phyloP scores from a whole-genome alignment of 345 rosid species.

The Eucalyptus camaldulensis region DNA sequence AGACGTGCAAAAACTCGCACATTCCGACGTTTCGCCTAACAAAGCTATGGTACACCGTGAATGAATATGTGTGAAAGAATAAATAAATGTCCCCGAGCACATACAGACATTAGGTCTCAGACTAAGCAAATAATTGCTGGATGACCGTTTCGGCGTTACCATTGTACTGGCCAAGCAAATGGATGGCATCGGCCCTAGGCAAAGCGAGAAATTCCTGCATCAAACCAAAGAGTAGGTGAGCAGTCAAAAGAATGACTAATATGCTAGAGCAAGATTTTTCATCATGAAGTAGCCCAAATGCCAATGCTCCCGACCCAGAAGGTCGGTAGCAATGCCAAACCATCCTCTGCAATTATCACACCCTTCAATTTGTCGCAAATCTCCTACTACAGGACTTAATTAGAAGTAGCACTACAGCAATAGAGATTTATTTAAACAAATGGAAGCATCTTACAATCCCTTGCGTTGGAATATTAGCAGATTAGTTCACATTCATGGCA shows the following conservation, averaged over 20 bases:
- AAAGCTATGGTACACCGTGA: not conserved
- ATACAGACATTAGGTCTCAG: not conserved
- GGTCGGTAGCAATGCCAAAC: not conserved
- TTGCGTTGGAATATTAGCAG: not conserved
- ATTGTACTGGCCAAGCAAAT: slow-evolving; percentile 76
- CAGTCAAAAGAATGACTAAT: not conserved
- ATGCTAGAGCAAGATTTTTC: not conserved
- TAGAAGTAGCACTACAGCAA: not conserved
- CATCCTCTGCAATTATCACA: not conserved
- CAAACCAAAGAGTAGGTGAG: not conserved
- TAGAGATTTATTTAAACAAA: not conserved
- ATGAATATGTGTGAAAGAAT: not conserved
- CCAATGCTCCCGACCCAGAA: not conserved
- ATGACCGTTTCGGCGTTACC: slow-evolving; percentile 82
- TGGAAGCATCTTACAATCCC: not conserved
- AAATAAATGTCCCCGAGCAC: not conserved
- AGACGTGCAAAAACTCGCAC: not conserved
- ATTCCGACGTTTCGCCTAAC: not conserved
- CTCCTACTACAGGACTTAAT: not conserved
- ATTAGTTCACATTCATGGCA: not conserved
- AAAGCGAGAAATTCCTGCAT: slow-evolving; percentile 94
- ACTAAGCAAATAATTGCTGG: slow-evolving; percentile 66
- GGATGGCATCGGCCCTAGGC: slow-evolving; percentile 94
- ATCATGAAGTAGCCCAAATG: not conserved
- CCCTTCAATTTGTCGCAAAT: not conserved